Conservation (phyloP, 768 basidiomycete genomes). For the Lentinula aciculospora region DNA sequence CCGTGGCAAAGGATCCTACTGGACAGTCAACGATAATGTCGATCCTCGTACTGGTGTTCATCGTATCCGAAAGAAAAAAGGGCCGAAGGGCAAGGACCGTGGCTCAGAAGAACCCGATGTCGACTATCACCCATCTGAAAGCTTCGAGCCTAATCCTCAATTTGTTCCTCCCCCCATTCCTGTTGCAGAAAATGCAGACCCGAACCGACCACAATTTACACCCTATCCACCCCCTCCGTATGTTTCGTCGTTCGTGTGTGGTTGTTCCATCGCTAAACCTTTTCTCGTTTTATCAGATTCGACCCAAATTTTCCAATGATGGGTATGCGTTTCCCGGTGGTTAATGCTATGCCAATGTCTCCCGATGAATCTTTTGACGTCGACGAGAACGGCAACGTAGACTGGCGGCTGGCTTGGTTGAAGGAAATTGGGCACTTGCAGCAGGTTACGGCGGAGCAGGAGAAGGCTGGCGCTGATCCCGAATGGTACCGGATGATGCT, state of each 20-base stretch:
- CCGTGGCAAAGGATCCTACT: slow-evolving; percentile 87
- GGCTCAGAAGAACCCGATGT: slow-evolving; percentile 47
- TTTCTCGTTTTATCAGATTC: slow-evolving; percentile 40
- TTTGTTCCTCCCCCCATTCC: slow-evolving; percentile 55
- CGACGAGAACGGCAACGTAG: slow-evolving; percentile 74
- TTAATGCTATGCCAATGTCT: slow-evolving; percentile 49
- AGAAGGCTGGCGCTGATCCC: slow-evolving; percentile 72
- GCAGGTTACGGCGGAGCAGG: slow-evolving; percentile 74
- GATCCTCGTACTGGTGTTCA: slow-evolving; percentile 88
- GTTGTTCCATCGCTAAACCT: neutral
- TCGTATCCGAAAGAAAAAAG: slow-evolving; percentile 83
- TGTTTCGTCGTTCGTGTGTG: slow-evolving; percentile 21
- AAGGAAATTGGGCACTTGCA: slow-evolving; percentile 76
- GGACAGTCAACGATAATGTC: slow-evolving; percentile 89
- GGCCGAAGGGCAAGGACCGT: slow-evolving; percentile 46
- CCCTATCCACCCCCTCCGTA: slow-evolving; percentile 60
- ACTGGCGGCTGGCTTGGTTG: slow-evolving; percentile 76
- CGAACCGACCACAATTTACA: slow-evolving; percentile 53
- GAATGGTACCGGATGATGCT: slow-evolving; percentile 90
- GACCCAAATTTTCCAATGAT: slow-evolving; percentile 71
- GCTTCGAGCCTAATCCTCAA: slow-evolving; percentile 52
- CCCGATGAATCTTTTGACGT: slow-evolving; percentile 63
- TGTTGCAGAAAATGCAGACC: slow-evolving; percentile 54
- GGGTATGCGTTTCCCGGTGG: slow-evolving; percentile 61
- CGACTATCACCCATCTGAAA: slow-evolving; percentile 56